Evolutionary conservation across 306 rosid species (phyloP), one percentile per base, ranked within the genome.

Genomic region (Castanea crenata): DNA sequence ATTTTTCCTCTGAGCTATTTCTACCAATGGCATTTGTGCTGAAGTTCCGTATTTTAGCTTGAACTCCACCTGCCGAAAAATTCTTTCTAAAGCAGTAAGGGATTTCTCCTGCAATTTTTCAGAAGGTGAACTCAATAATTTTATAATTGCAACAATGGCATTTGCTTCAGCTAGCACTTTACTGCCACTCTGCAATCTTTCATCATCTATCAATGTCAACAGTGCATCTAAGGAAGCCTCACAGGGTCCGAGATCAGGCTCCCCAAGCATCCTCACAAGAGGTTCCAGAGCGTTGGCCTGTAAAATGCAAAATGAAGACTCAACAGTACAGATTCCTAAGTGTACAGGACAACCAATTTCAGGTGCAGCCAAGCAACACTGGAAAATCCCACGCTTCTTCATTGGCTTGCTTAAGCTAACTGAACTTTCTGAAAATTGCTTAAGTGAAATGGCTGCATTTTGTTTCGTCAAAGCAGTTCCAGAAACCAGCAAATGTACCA

Each of bases 341-440:
- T 91, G 95, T 23, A 83, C 95, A 0, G 89, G 85, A 34, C 95
- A 89, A 61, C 88, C 87, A 9, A 13, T 79, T 76, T 83, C 88
- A 0, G 34, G 69, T 38, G 84, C 71, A 63, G 79, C 68, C 12
- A 82, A 38, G 87, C 88, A 90, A 75, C 87, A 19, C 61, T 41
- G 68, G 51, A 87, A 74, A 6, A 82, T 12, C 5, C 86, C 67
- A 1, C 51, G 70, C 74, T 81, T 87, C 86, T 88, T 87, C 35
- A 87, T 85, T 1, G 83, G 87, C 86, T 55, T 84, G 90, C 86
- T 87, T 75, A 91, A 82, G 82, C 29, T 31, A 21, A 59, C 58
- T 14, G 95, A 87, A 76, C 92, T 89, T 77, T 91, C 85, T 2
- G 95, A 91, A 74, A 91, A 81, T 86, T 88, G 95, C 74, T 82